phyloP scores from a whole-genome alignment of 2,329 filamentous ascomycete species.

The Cadophora luteo-olivacea region DNA sequence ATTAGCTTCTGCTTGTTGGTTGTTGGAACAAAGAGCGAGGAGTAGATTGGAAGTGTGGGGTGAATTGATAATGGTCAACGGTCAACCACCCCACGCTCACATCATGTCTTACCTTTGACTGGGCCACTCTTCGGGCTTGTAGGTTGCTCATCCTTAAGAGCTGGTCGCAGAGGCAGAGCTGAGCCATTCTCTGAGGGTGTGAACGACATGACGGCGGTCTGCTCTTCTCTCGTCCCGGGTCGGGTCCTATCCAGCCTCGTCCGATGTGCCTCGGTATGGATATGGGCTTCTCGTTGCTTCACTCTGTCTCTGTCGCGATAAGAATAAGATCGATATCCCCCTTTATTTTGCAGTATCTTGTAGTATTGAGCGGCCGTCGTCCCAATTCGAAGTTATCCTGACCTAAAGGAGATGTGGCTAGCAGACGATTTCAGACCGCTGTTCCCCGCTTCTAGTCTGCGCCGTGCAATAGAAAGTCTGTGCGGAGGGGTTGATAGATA shows the following conservation, averaged over 20 bases:
- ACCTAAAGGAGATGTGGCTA: slow-evolving; percentile 1
- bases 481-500: slow-evolving; percentile 3
- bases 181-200: slow-evolving; percentile 27
- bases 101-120: slow-evolving; percentile 28
- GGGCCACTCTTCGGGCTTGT: neutral
- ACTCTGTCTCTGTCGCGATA: neutral
- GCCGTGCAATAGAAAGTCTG: neutral
- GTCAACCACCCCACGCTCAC: neutral
- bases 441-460: slow-evolving; percentile 11
- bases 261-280: neutral
- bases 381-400: neutral
- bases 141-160: slow-evolving; percentile 32
- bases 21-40: neutral
- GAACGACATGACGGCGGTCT: slow-evolving; percentile 27
- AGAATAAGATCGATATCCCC: neutral
- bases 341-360: neutral
- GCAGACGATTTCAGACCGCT: slow-evolving; percentile 4
- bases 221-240: neutral
- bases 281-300: neutral
- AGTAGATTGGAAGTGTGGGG: slow-evolving; percentile 13
- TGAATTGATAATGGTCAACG: neutral
- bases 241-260: neutral
- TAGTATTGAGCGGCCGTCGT: neutral
- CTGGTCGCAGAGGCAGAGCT: slow-evolving; percentile 36
- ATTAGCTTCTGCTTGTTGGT: slow-evolving; percentile 16